A percentile compares a stretch with the other conserved stretches of the same genome.
Conservation (phyloP, 306 rosid genomes). For the Corylus heterophylla region DNA sequence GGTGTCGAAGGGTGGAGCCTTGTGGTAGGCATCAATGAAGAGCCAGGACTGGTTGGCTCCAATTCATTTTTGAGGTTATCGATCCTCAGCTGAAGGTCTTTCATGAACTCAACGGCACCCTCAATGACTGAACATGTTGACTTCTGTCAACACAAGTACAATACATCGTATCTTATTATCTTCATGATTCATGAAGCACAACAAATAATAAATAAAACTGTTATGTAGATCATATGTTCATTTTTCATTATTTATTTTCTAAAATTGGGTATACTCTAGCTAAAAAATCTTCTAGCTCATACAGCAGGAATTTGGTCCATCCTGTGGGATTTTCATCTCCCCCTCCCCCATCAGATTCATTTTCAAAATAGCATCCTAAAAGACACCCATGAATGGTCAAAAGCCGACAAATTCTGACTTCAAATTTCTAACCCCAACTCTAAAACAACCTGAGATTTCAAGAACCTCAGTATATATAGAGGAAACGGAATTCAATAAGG, state of each 20-base stretch:
- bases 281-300: neutral
- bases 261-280: neutral
- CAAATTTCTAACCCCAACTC: neutral
- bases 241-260: neutral
- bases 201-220: neutral
- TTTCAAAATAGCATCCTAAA: too few relatives aligned
- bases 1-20: slow-evolving; percentile 88
- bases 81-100: slow-evolving; percentile 85
- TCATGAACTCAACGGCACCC: slow-evolving; percentile 91
- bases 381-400: too few relatives aligned
- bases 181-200: neutral
- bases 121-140: slow-evolving; percentile 96
- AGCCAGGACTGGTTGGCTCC: slow-evolving; percentile 63
- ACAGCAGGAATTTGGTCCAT: neutral
- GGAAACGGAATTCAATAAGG: neutral
- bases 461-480: neutral
- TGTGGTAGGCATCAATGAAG: slow-evolving; percentile 60
- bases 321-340: neutral
- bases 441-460: neutral
- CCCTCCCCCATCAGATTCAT: too few relatives aligned
- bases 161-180: neutral
- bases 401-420: too few relatives aligned
- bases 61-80: slow-evolving; percentile 79
- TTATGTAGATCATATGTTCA: neutral
- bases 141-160: slow-evolving; percentile 51